Conservation (phyloP, 2,329 filamentous ascomycete species). For the Aspergillus tubingensis region DNA sequence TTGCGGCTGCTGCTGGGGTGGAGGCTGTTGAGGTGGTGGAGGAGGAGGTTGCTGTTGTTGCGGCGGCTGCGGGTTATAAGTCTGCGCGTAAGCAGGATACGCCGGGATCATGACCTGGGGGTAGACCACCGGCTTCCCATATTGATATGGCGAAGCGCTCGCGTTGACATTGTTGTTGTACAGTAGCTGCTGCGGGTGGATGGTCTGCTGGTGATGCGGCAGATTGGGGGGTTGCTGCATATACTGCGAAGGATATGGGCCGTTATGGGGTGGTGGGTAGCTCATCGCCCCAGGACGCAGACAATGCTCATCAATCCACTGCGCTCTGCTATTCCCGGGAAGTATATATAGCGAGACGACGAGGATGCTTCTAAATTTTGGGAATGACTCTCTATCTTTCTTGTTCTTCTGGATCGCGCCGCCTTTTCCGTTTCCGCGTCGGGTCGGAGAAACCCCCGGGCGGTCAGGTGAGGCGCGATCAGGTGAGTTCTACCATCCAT, state of each 20-base stretch:
- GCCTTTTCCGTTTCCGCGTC: slow-evolving; percentile 26
- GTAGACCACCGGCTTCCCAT: slow-evolving; percentile 39
- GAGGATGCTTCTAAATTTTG: slow-evolving; percentile 3
- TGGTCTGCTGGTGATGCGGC: slow-evolving; percentile 32
- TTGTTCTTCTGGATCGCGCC: slow-evolving; percentile 15
- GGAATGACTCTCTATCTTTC: slow-evolving; percentile 8
- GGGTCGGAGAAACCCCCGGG: slow-evolving; percentile 34
- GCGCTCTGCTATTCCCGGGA: slow-evolving; percentile 18
- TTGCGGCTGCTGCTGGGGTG: slow-evolving; percentile 32
- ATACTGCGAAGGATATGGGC: slow-evolving; percentile 43
- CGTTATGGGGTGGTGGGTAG: slow-evolving; percentile 44
- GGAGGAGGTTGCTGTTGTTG: slow-evolving; percentile 32
- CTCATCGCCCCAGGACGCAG: slow-evolving; percentile 41
- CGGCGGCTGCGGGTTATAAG: slow-evolving; percentile 36
- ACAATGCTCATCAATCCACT: slow-evolving; percentile 24
- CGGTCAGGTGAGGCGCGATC: slow-evolving; percentile 27
- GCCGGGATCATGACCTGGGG: slow-evolving; percentile 36
- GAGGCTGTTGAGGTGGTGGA: slow-evolving; percentile 32
- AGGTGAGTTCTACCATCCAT: not conserved
- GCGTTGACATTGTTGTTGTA: slow-evolving; percentile 39
- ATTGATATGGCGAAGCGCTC: slow-evolving; percentile 34
- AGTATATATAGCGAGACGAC: slow-evolving; percentile 2
- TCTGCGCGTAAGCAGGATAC: slow-evolving; percentile 36
- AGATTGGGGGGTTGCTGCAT: slow-evolving; percentile 30
- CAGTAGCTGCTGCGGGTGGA: slow-evolving; percentile 36